Percentiles rank a stretch among this genome's conserved stretches.
Evolutionary conservation across 768 basidiomycete genomes (phyloP).

Genomic region (Macrolepiota dolichaula): DNA sequence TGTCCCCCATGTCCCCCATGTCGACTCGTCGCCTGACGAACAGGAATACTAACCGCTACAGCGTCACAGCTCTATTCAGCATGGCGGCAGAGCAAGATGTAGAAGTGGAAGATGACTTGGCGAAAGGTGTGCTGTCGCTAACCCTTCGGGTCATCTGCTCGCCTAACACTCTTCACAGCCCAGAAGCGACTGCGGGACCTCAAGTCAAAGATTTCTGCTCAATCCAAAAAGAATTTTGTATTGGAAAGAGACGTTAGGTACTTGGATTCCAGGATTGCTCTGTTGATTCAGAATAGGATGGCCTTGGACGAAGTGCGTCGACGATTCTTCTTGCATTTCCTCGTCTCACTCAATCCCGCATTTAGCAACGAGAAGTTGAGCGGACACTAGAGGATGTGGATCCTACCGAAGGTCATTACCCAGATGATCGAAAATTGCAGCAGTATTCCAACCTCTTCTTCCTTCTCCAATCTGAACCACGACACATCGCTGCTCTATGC

Average conservation of each 20-base stretch:
- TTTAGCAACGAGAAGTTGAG: conserved; percentile 91
- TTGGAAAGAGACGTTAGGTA: conserved; percentile 98
- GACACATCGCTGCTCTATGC: conserved; percentile 94
- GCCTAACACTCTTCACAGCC: conserved; percentile 42
- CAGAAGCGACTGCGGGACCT: conserved; percentile 96
- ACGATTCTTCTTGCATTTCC: conserved; percentile 11
- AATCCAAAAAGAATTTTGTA: conserved; percentile 99
- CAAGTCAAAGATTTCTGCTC: conserved; percentile 95
- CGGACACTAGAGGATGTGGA: conserved; percentile 95
- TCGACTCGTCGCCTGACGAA: conserved; percentile 79
- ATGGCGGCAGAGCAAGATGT: conserved; percentile 99
- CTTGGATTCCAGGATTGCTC: conserved; percentile 93
- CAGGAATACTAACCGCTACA: conserved; percentile 94
- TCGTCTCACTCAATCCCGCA: conserved; percentile 11
- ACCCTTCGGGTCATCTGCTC: conserved; percentile 2
- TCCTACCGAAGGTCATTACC: conserved; percentile 86
- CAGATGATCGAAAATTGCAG: conserved; percentile 90
- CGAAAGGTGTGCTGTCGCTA: conserved; percentile 64
- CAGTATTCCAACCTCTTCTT: conserved; percentile 99
- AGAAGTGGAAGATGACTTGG: conserved; percentile 95
- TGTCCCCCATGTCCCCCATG: conserved; percentile 68
- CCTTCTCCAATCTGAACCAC: conserved; percentile 95
- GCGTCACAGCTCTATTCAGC: conserved; percentile 92
- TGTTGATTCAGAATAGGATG: conserved; percentile 98
- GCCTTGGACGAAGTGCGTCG: conserved; percentile 83